Evolutionary conservation across 306 rosid species (phyloP).

Genomic region (Fragaria nilgerrensis): DNA sequence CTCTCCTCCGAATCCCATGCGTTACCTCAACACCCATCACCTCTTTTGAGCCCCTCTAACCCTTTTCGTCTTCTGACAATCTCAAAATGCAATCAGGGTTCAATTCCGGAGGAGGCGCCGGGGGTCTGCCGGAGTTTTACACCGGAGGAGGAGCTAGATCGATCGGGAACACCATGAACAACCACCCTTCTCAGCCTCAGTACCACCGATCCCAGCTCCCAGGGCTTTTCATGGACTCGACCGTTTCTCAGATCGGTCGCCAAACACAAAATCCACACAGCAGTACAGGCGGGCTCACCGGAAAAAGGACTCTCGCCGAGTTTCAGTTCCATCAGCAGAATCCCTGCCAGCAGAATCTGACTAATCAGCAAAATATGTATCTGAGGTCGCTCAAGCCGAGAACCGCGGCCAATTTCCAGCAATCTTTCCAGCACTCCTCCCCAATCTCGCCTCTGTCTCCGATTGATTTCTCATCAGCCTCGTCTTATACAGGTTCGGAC

Average conservation of each 20-base stretch:
- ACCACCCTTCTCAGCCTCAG: constrained; percentile 38
- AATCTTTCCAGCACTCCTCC: constrained; percentile 37
- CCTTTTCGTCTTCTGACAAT: neutral
- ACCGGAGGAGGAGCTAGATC: constrained; percentile 45
- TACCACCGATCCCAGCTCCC: constrained; percentile 54
- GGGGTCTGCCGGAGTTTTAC: constrained; percentile 47
- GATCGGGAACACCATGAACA: constrained; percentile 35
- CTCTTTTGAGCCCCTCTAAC: constrained; percentile 24
- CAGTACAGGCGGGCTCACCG: constrained; percentile 25
- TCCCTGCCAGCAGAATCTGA: constrained; percentile 19
- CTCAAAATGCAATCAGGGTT: constrained; percentile 70
- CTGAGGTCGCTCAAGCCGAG: constrained; percentile 72
- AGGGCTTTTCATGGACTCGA: constrained; percentile 45
- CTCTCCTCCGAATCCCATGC: constrained; percentile 31
- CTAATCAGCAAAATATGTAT: constrained; percentile 19
- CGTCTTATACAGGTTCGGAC: constrained; percentile 22
- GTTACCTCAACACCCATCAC: constrained; percentile 37
- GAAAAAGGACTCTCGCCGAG: constrained; percentile 76
- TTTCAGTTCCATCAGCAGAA: constrained; percentile 45
- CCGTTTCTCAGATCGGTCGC: constrained; percentile 54
- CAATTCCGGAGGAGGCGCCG: constrained; percentile 33
- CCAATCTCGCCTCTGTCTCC: constrained; percentile 55
- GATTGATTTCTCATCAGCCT: constrained; percentile 46
- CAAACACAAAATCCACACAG: constrained; percentile 28
- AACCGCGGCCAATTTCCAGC: constrained; percentile 23